Conservation (phyloP, 2,329 filamentous ascomycete genomes). For the Penicillium decumbens region DNA sequence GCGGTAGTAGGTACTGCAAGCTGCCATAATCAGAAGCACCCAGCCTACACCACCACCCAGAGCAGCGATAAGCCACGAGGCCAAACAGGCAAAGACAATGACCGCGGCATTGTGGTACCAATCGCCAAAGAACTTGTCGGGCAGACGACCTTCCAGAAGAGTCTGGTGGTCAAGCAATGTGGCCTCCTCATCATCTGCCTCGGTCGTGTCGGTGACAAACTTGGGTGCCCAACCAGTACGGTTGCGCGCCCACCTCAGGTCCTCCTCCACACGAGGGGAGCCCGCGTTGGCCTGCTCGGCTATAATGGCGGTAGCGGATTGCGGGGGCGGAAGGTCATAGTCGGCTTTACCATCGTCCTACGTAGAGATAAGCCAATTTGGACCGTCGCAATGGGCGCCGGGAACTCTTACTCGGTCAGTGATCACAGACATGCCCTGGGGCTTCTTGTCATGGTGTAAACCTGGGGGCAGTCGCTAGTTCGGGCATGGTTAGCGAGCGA, state of each 20-base stretch:
- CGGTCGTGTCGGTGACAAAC: constrained; percentile 60
- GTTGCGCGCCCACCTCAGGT: constrained; percentile 54
- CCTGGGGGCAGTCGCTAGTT: constrained; percentile 58
- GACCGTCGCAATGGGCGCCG: neutral
- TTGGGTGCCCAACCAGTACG: constrained; percentile 83
- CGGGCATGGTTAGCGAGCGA: constrained; percentile 1
- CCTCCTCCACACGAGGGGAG: constrained; percentile 49
- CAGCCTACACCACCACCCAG: constrained; percentile 88
- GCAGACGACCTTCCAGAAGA: constrained; percentile 74
- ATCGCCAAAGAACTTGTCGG: constrained; percentile 89
- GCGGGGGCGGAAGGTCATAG: constrained; percentile 73
- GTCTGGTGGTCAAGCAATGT: constrained; percentile 83
- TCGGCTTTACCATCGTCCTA: constrained; percentile 63
- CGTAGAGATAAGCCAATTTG: neutral
- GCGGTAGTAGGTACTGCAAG: constrained; percentile 91
- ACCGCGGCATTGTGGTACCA: constrained; percentile 98
- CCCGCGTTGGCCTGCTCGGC: constrained; percentile 55
- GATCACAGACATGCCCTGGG: constrained; percentile 51
- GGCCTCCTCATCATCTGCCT: constrained; percentile 55
- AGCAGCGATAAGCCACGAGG: constrained; percentile 83
- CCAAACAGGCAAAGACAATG: constrained; percentile 85
- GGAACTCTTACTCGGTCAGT: constrained; percentile 61
- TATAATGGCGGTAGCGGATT: constrained; percentile 50
- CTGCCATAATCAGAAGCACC: constrained; percentile 88
- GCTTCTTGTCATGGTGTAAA: constrained; percentile 52